Percentiles rank a stretch among this genome's conserved stretches.
These are phyloP conservation scores for Neurospora sp. DNA, from an alignment of 495 filamentous ascomycete species.

Conservation along the genomic window DNA sequence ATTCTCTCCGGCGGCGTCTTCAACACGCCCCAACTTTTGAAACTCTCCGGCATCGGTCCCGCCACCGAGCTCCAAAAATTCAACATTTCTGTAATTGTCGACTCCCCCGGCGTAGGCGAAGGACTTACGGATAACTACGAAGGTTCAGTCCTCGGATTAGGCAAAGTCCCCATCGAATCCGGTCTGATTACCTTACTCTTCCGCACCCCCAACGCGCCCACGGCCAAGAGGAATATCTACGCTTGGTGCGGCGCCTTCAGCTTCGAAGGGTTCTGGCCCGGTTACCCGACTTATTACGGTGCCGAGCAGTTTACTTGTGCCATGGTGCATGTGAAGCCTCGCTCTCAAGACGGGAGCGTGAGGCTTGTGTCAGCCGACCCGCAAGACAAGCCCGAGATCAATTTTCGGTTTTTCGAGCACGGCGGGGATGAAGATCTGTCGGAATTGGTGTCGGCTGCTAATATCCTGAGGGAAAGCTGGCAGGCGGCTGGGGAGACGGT, in stretches of 20 bases:
- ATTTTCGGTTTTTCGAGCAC: constrained; percentile 46
- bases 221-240: constrained; percentile 33
- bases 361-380: constrained; percentile 39
- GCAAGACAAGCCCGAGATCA: constrained; percentile 43
- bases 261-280: constrained; percentile 41
- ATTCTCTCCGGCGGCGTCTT: constrained; percentile 46
- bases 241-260: constrained; percentile 36
- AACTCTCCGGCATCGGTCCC: constrained; percentile 36
- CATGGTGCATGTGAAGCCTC: constrained; percentile 38
- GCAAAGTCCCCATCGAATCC: constrained; percentile 18
- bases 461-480: constrained; percentile 36
- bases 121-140: constrained; percentile 50
- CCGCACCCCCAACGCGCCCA: constrained; percentile 33
- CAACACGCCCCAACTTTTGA: constrained; percentile 51
- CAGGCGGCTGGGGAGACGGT: constrained; percentile 22
- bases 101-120: constrained; percentile 49
- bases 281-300: constrained; percentile 34
- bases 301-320: constrained; percentile 32
- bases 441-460: constrained; percentile 41
- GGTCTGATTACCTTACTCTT: constrained; percentile 28
- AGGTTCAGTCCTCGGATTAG: constrained; percentile 25
- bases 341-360: constrained; percentile 43
- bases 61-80: constrained; percentile 30
- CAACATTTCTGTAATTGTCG: constrained; percentile 36
- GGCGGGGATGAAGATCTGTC: constrained; percentile 30